A percentile compares a stretch with the other conserved stretches of the same genome.
These are phyloP conservation scores for Fagopyrum esculentum DNA, from an alignment of 148 eudicot species.

Conservation along the genomic window DNA sequence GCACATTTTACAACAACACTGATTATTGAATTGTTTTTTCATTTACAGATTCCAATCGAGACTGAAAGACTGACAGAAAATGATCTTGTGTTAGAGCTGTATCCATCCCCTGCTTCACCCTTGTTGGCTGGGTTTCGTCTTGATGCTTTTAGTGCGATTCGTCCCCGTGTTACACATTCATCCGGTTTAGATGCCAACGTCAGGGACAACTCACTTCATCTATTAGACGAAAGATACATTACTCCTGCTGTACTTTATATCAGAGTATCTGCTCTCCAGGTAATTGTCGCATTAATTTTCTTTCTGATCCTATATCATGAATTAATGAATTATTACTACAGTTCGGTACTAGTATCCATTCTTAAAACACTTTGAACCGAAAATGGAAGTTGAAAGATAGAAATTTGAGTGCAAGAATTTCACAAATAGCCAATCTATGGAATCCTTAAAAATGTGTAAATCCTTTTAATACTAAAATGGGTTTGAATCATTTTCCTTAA, in stretches of 20 bases:
- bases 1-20: background rate
- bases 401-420: no score
- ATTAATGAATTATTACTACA: background rate
- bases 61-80: conserved; percentile 62
- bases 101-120: conserved; percentile 72
- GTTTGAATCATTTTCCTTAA: background rate
- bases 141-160: conserved; percentile 83
- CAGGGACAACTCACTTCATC: conserved; percentile 30
- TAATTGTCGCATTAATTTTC: conserved; percentile 20
- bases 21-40: background rate
- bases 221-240: conserved; percentile 68
- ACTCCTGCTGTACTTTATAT: conserved; percentile 67
- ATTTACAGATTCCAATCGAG: conserved; percentile 78
- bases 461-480: no score
- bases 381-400: no score
- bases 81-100: conserved; percentile 81
- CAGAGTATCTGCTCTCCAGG: conserved; percentile 91
- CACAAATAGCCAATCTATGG: no score
- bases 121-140: conserved; percentile 85
- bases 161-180: conserved; percentile 80
- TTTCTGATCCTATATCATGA: background rate
- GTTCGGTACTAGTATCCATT: background rate
- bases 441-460: no score
- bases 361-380: no score
- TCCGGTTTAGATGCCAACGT: conserved; percentile 45